phyloP scores from a whole-genome alignment of 768 basidiomycete species.

The Leucocoprinus leucothites region DNA sequence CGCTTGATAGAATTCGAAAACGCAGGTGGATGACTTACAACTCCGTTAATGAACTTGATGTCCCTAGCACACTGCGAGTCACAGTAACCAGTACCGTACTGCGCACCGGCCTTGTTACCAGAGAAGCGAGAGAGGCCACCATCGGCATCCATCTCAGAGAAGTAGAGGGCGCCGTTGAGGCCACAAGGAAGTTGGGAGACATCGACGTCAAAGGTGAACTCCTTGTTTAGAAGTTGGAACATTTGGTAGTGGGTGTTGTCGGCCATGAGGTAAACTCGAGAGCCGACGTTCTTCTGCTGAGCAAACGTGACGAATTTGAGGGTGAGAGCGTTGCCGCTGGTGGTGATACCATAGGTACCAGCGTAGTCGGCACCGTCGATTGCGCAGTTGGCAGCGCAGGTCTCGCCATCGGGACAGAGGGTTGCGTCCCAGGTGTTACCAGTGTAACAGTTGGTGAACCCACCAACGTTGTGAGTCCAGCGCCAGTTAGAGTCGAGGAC shows the following conservation, averaged over 20 bases:
- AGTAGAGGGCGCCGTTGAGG: constrained; percentile 14
- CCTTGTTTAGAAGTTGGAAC: constrained; percentile 12
- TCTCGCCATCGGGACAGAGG: constrained; percentile 6
- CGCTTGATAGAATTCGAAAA: background rate
- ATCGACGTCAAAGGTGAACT: constrained; percentile 16
- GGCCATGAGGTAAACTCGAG: constrained; percentile 13
- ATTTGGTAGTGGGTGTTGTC: constrained; percentile 12
- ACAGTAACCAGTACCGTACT: constrained; percentile 15
- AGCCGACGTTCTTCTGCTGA: constrained; percentile 12
- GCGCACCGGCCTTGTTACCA: constrained; percentile 13
- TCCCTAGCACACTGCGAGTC: constrained; percentile 14
- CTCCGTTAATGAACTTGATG: constrained; percentile 15
- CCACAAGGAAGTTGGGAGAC: constrained; percentile 15
- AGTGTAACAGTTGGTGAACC: constrained; percentile 13
- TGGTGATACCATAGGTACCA: constrained; percentile 12
- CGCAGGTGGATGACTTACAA: background rate
- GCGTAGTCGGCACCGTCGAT: constrained; percentile 14
- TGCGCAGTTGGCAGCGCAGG: constrained; percentile 10
- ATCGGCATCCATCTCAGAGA: constrained; percentile 14
- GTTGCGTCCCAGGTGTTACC: constrained; percentile 11
- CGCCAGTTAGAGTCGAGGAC: constrained; percentile 14
- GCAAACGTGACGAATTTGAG: constrained; percentile 13
- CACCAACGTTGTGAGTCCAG: constrained; percentile 10
- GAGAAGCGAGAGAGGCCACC: constrained; percentile 9
- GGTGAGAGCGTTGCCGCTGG: constrained; percentile 13